Base-by-base conservation (phyloP, 192 early-diverging fungal genomes). In the Linnemannia zychae region DNA sequence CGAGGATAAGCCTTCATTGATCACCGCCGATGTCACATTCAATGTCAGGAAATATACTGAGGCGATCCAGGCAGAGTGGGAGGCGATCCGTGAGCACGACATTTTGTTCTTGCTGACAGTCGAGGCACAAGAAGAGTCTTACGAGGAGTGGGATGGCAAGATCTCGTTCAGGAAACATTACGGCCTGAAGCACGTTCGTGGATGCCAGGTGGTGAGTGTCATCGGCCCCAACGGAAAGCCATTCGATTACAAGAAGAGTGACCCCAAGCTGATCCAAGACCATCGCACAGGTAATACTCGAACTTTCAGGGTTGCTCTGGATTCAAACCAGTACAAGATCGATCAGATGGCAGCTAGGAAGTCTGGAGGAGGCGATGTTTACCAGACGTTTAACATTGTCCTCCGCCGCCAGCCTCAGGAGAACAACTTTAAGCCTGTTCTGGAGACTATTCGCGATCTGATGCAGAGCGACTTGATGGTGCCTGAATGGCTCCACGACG, bases 371-470 rank as follows among this genome's bases (percentile, higher is more conserved):
- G 90, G 90, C 24, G 94, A 95, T 84, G 89, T 97, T 0, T 96
- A 99, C 79, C 89, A 89, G 28, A 91, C 91, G 13, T 97, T 99
- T 75, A 99, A 98, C 85, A 89, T 99, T 28, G 89, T 98, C n/a
- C 80, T 99, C 74, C 93, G 99, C 38, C 91, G 98, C 36, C 92
- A 93, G 69, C 93, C 96, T 24, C 90, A 95, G 78, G 97, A 98
- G 88, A 99, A 96, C 89, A 98, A 98, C 85, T 98, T 99, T 80
- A 97, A 96, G 84, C 92, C 95, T 3, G 96, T 98, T 4, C 83
- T 99, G 66, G 98, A 98, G 75, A 95, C 96, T 0, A 93, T 99
- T 52, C 95, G 97, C 38, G 96, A 96, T 67, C 86, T 98, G 76
- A 95, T 97, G 93, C 92, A 95, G 85, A 94, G 90, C 78, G 94